Conservation (phyloP, 2,329 filamentous ascomycete species). For the Ascomycota sp. region DNA sequence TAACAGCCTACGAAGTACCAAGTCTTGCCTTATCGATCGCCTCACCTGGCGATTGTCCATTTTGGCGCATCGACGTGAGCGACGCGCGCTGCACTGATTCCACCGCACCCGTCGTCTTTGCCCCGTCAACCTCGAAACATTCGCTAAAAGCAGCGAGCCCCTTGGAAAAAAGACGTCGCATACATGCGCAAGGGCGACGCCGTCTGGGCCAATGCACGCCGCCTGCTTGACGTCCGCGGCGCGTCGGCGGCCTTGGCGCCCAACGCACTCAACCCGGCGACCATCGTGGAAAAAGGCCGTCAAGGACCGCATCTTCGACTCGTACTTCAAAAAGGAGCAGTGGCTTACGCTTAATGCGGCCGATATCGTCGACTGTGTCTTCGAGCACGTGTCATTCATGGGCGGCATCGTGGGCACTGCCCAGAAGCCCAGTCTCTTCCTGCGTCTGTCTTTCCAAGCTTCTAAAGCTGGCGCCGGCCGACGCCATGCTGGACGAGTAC, state of each 20-base stretch:
- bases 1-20: no score
- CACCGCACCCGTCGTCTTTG: no score
- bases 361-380: conserved; percentile 71
- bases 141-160: no score
- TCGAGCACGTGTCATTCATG: conserved; percentile 60
- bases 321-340: conserved; percentile 97
- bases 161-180: no score
- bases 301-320: conserved; percentile 84
- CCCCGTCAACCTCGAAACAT: no score
- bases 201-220: conserved; percentile 62
- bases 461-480: conserved; percentile 64
- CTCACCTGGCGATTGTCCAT: no score
- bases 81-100: no score
- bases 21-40: no score
- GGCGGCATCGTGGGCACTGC: conserved; percentile 72
- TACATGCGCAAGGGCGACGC: conserved; percentile 19
- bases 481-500: conserved; percentile 64
- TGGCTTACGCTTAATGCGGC: conserved; percentile 85
- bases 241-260: conserved; percentile 55
- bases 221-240: conserved; percentile 80
- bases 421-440: conserved; percentile 78
- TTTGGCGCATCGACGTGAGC: no score
- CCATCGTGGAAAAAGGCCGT: conserved; percentile 90
- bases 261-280: conserved; percentile 83
- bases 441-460: conserved; percentile 92